Base-by-base conservation (phyloP, 2,329 filamentous ascomycete species). In the Aspergillus costaricaensis region DNA sequence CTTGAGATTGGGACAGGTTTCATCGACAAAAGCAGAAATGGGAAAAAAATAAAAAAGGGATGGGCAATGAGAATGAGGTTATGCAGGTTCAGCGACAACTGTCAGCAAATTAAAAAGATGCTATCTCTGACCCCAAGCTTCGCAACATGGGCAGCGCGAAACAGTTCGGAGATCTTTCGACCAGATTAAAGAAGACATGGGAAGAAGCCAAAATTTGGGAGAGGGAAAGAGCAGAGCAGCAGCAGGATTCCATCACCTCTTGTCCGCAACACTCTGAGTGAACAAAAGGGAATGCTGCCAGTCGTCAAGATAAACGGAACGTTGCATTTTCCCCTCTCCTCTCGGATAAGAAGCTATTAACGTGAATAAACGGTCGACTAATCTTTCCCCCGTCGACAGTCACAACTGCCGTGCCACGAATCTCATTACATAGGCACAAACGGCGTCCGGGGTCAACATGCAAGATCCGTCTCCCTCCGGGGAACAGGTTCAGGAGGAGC, bases 361-460 rank as follows among this genome's bases (percentile, higher is more conserved):
- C 71, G 72, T 75, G 72, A 75, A 74, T 72, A 72, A 74, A 62
- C 69, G 69, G 72, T 74, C 72, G 59, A 64, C 60, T 59, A 73
- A 74, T 74, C 74, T 74, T 74, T 74, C 66, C 72, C 70, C 72
- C 72, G 73, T 72, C 70, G 69, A 72, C 67, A 72, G 63, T 69
- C 71, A 68, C 69, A 68, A 70, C 69, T 66, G 71, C 70, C 61
- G 72, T 69, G 68, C 71, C 68, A 67, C 64, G 64, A 69, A 67
- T 68, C 71, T 70, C 72, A 75, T 73, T 66, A 73, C 68, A 67
- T 71, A 69, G 70, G 72, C 71, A 75, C 69, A 71, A 67, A 68
- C 68, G 68, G 72, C 70, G 70, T 68, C 67, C 70, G 67, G 67
- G 69, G 36, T 68, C 66, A 67, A 61, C 43, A 59, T 47, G 52